Percentiles rank a stretch among this genome's conserved stretches.
phyloP scores from a whole-genome alignment of 106 monocot species.

The Dendrobium huoshanense region DNA sequence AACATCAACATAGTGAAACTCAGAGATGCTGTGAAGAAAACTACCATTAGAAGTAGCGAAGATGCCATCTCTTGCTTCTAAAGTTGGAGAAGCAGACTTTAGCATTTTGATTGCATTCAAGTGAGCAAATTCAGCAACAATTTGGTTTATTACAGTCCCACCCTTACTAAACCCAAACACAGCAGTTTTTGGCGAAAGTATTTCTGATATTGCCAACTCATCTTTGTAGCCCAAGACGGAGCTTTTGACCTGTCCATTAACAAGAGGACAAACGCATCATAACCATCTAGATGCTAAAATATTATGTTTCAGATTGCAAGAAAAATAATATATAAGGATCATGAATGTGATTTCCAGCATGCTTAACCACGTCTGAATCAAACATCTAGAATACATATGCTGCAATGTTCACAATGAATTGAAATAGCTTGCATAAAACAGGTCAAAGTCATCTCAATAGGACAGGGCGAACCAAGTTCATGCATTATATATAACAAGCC shows the following conservation, averaged over 20 bases:
- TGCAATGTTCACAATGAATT: too few species aligned
- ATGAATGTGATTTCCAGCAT: too few species aligned
- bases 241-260: slow-evolving; percentile 26
- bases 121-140: slow-evolving; percentile 66
- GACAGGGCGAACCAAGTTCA: too few species aligned
- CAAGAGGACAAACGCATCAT: too few species aligned
- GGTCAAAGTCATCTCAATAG: too few species aligned
- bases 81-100: not conserved
- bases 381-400: too few species aligned
- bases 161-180: slow-evolving; percentile 90
- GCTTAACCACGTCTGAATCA: too few species aligned
- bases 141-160: slow-evolving; percentile 79
- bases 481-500: too few species aligned
- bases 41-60: slow-evolving; percentile 28
- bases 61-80: slow-evolving; percentile 2
- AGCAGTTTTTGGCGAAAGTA: slow-evolving; percentile 41
- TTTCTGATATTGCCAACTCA: slow-evolving; percentile 1
- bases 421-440: too few species aligned
- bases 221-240: not conserved
- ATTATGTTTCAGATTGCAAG: too few species aligned
- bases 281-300: too few species aligned
- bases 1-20: slow-evolving; percentile 87
- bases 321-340: too few species aligned
- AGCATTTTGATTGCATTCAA: not conserved
- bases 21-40: slow-evolving; percentile 62